Evolutionary conservation across 2,329 filamentous ascomycete genomes (phyloP).

Genomic region (Zymoseptoria ardabiliae): DNA sequence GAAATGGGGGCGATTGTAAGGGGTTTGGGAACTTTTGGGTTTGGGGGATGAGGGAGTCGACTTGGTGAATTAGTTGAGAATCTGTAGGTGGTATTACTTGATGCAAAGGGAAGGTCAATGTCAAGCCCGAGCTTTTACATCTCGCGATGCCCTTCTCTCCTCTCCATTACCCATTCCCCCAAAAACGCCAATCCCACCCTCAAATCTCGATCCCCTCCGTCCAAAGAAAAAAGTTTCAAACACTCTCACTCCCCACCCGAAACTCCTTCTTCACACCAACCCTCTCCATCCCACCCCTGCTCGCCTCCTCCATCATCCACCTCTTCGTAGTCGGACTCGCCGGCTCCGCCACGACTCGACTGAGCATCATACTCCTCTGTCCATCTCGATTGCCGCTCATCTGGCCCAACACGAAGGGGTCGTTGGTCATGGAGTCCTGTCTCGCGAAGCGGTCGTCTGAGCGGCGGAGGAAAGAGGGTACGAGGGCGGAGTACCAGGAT

Average conservation of each 20-base stretch:
- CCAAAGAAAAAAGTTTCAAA: neutral
- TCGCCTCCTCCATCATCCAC: neutral
- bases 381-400: neutral
- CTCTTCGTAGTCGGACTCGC: constrained; percentile 3
- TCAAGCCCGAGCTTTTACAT: no score
- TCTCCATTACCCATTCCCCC: no score
- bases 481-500: neutral
- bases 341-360: neutral
- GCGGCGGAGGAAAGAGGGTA: neutral
- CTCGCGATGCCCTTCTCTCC: no score
- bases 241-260: neutral
- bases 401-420: neutral
- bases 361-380: neutral
- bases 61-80: no score
- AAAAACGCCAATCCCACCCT: no score
- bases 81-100: no score
- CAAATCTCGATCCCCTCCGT: no score
- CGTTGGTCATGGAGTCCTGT: neutral
- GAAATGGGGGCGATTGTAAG: no score
- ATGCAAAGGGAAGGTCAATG: no score
- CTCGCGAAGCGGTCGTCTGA: neutral
- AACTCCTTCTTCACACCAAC: neutral
- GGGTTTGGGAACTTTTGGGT: no score
- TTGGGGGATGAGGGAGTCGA: no score
- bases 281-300: neutral